phyloP scores from a whole-genome alignment of 139 green algal species.

The Haematococcus lacustris region DNA sequence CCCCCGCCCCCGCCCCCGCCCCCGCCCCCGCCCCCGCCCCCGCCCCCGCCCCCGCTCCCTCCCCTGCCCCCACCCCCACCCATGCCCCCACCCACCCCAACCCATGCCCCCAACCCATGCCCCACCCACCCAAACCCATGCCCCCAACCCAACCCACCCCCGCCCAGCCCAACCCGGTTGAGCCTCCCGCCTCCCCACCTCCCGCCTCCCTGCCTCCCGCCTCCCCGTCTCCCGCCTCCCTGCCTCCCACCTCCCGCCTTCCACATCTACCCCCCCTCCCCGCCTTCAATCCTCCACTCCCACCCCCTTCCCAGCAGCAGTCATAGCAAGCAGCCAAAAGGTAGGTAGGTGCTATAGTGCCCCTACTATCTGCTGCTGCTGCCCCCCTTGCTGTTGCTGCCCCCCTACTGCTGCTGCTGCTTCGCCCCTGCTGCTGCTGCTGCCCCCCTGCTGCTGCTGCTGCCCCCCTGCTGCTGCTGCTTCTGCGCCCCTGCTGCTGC shows the following conservation, averaged over 20 bases:
- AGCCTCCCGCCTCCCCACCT: too few relatives aligned
- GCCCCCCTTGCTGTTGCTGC: constrained; percentile 73
- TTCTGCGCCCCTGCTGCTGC: too few relatives aligned
- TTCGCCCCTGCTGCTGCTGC: constrained; percentile 17
- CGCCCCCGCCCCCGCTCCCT: too few relatives aligned
- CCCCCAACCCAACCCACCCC: background rate
- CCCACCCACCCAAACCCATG: background rate
- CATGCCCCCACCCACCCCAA: background rate
- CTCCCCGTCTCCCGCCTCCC: background rate
- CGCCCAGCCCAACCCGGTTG: background rate
- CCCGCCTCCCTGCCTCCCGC: background rate
- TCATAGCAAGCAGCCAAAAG: too few relatives aligned
- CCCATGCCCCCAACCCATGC: background rate
- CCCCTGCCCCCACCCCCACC: too few relatives aligned
- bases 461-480: constrained; percentile 19
- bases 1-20: too few relatives aligned
- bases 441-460: constrained; percentile 63
- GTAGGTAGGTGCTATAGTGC: too few relatives aligned
- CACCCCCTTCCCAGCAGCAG: constrained; percentile 1
- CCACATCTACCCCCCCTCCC: background rate
- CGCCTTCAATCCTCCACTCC: too few relatives aligned
- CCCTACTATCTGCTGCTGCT: too few relatives aligned
- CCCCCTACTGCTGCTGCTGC: constrained; percentile 66
- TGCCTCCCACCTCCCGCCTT: too few relatives aligned
- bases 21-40: too few relatives aligned